Conservation (phyloP, 2,329 filamentous ascomycete species). For the Furcasterigmium sp. region DNA sequence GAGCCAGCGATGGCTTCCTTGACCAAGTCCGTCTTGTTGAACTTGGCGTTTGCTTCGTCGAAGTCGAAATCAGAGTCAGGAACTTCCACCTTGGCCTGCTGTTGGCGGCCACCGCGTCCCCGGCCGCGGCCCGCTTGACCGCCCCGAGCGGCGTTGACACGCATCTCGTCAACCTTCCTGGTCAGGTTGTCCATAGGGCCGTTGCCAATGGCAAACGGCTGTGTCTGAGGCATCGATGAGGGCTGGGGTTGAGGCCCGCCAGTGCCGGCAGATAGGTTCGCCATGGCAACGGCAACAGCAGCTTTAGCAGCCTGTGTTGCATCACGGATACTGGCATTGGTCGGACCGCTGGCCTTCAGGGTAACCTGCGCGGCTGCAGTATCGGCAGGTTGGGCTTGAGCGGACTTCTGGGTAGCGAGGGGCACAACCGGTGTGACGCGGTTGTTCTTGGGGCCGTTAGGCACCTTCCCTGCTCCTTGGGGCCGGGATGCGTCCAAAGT, state of each 20-base stretch:
- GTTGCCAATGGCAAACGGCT: slow-evolving; percentile 25
- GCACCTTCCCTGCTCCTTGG: slow-evolving; percentile 22
- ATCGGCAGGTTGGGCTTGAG: slow-evolving; percentile 11
- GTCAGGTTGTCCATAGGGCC: slow-evolving; percentile 64
- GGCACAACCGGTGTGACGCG: slow-evolving; percentile 64
- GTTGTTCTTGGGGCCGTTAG: slow-evolving; percentile 42
- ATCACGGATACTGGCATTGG: slow-evolving; percentile 47
- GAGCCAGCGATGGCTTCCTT: slow-evolving; percentile 86
- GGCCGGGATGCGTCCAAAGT: slow-evolving; percentile 34
- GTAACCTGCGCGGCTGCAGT: slow-evolving; percentile 16
- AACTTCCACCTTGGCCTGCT: slow-evolving; percentile 71
- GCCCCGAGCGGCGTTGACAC: slow-evolving; percentile 52
- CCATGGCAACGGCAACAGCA: slow-evolving; percentile 76
- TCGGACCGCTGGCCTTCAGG: slow-evolving; percentile 18
- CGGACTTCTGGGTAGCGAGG: slow-evolving; percentile 33
- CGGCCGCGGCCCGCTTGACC: slow-evolving; percentile 40
- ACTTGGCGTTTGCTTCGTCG: slow-evolving; percentile 47
- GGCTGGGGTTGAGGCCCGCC: slow-evolving; percentile 9
- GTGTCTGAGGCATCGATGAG: slow-evolving; percentile 15
- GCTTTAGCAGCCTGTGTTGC: slow-evolving; percentile 71
- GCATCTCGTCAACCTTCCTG: slow-evolving; percentile 73
- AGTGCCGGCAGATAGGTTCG: slow-evolving; percentile 50
- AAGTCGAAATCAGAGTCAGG: slow-evolving; percentile 93
- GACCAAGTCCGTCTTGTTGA: slow-evolving; percentile 52
- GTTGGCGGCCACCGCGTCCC: slow-evolving; percentile 38